phyloP scores from a whole-genome alignment of 2,329 filamentous ascomycete species.

The Podosphaera aphanis region DNA sequence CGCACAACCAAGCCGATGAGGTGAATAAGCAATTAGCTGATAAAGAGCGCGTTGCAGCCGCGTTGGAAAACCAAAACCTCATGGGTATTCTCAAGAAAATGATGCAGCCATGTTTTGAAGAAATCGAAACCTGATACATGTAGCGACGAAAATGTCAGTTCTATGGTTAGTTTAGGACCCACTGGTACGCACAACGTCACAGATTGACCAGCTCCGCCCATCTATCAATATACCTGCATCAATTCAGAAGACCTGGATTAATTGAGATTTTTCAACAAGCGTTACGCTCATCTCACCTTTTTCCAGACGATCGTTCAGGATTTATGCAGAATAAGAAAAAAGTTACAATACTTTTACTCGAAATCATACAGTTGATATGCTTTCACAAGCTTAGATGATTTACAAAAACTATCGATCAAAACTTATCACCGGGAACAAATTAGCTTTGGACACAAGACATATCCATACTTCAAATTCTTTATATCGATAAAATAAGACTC shows the following conservation, averaged over 20 bases:
- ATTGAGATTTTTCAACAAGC: not conserved
- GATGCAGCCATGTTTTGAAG: slow-evolving; percentile 52
- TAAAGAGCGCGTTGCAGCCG: slow-evolving; percentile 88
- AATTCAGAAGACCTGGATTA: not conserved
- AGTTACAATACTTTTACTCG: no score
- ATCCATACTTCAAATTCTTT: no score
- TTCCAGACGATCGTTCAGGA: not conserved
- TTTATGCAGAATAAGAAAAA: no score
- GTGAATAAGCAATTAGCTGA: slow-evolving; percentile 93
- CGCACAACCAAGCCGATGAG: slow-evolving; percentile 84
- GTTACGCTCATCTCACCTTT: not conserved
- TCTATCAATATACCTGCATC: not conserved
- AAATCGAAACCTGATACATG: not conserved
- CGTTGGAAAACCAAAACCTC: slow-evolving; percentile 77
- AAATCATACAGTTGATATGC: no score
- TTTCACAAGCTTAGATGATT: no score
- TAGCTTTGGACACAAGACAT: no score
- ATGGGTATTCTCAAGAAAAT: slow-evolving; percentile 80
- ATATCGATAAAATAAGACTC: no score
- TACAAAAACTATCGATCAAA: no score
- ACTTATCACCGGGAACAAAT: no score
- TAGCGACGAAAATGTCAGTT: not conserved
- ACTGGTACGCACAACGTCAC: not conserved
- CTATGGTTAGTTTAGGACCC: not conserved
- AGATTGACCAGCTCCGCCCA: not conserved